phyloP scores from a whole-genome alignment of 257 asterid species.

The Solanum medicagineum region DNA sequence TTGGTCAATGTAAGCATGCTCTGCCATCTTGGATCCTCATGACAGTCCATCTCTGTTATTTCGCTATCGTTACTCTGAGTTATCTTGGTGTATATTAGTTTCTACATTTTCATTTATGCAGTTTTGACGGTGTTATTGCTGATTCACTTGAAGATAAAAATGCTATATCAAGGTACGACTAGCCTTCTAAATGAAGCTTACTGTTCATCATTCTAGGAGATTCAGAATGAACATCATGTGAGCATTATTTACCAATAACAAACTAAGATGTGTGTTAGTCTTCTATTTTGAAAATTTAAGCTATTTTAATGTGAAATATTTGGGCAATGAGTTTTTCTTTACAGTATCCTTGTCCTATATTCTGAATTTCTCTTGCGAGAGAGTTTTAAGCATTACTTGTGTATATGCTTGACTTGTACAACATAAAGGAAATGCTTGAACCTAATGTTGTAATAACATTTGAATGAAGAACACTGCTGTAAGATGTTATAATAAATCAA shows the following conservation, averaged over 20 bases:
- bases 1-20: conserved; percentile 75
- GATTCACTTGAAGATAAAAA: conserved; percentile 80
- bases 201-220: background rate
- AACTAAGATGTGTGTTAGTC: background rate
- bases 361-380: background rate
- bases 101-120: conserved; percentile 32
- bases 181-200: background rate
- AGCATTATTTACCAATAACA: background rate
- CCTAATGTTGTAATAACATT: background rate
- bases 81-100: background rate
- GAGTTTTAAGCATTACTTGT: background rate
- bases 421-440: background rate
- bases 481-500: background rate
- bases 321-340: background rate
- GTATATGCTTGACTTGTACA: background rate
- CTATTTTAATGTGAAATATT: background rate
- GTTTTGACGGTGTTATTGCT: conserved; percentile 78
- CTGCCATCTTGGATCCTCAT: conserved; percentile 7
- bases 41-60: background rate
- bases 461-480: background rate
- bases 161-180: conserved; percentile 59
- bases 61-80: background rate
- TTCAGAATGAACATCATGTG: background rate
- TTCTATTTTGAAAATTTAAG: background rate
- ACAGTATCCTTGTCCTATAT: background rate